Evolutionary conservation across 1,139 yeast species (phyloP).

Genomic region (Saccharomyces hybrid): DNA sequence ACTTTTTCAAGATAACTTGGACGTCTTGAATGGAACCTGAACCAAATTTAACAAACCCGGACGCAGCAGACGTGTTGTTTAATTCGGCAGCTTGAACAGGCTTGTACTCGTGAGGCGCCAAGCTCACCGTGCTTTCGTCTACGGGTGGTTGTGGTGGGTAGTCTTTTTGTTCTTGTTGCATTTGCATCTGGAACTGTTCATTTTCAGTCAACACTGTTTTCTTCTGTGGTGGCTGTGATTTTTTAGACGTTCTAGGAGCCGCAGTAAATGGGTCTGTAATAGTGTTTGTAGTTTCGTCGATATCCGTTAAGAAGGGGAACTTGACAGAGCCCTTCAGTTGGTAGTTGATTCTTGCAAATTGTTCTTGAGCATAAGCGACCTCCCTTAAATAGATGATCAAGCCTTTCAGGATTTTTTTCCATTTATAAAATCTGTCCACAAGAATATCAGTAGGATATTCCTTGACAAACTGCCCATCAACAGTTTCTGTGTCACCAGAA

Average conservation of each 20-base stretch:
- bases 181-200: conserved; percentile 13
- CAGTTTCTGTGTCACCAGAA: conserved; percentile 10
- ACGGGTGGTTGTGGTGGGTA: not conserved
- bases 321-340: conserved; percentile 56
- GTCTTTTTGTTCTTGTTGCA: conserved; percentile 3
- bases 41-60: no score
- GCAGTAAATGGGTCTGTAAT: conserved; percentile 30
- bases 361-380: conserved; percentile 57
- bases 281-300: conserved; percentile 28
- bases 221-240: conserved; percentile 18
- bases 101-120: conserved; percentile 2
- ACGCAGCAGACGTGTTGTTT: conserved; percentile 18
- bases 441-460: conserved; percentile 35
- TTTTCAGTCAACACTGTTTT: not conserved
- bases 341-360: conserved; percentile 54
- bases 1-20: no score
- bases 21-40: no score
- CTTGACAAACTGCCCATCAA: conserved; percentile 23
- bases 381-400: conserved; percentile 55
- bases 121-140: not conserved
- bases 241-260: conserved; percentile 18
- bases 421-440: conserved; percentile 51
- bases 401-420: conserved; percentile 64
- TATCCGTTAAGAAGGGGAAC: conserved; percentile 42
- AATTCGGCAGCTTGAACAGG: conserved; percentile 9